phyloP scores from a whole-genome alignment of 257 asterid species.

The Oldenlandia corymbosa region DNA sequence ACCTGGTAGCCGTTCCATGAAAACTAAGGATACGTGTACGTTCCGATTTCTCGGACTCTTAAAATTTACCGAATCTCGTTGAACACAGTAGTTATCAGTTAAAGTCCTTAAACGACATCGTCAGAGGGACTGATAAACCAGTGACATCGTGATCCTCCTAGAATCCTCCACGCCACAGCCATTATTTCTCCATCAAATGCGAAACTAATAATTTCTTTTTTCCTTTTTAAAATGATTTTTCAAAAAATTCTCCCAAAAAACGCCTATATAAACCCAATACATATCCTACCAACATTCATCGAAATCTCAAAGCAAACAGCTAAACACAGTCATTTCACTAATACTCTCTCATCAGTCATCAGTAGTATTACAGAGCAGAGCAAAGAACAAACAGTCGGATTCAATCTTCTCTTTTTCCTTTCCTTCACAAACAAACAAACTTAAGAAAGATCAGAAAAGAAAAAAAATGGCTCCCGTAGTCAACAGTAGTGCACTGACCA shows the following conservation, averaged over 20 bases:
- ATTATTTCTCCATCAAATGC: background rate
- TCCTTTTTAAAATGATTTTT: no score
- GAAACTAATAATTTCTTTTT: no score
- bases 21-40: background rate
- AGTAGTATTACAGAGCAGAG: no score
- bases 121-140: no score
- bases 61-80: background rate
- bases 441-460: no score
- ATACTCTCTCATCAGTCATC: no score
- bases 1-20: background rate
- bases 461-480: slow-evolving; percentile 9
- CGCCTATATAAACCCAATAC: background rate
- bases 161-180: slow-evolving; percentile 4
- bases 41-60: background rate
- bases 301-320: background rate
- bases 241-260: background rate
- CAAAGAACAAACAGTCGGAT: no score
- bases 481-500: background rate
- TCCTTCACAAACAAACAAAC: no score
- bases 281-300: background rate
- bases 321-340: no score
- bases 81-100: background rate
- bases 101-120: background rate
- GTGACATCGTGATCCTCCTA: background rate
- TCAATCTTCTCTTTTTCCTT: no score